Evolutionary conservation across 306 rosid genomes (phyloP).

Genomic region (Dryas octopetala): DNA sequence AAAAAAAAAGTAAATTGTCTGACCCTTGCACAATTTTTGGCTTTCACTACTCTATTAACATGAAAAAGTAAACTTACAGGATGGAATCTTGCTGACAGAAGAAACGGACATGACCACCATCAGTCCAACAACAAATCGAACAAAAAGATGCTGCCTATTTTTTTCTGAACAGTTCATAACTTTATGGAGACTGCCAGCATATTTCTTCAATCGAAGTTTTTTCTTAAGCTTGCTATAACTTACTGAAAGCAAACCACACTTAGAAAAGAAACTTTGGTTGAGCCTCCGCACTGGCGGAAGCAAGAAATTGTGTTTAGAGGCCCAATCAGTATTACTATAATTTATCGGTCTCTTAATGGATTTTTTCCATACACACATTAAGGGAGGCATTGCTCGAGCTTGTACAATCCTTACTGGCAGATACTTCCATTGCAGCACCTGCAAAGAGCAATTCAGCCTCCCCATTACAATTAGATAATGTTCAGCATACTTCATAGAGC

Average conservation of each 20-base stretch:
- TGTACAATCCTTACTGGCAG: slow-evolving; percentile 27
- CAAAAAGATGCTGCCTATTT: slow-evolving; percentile 39
- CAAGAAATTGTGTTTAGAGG: slow-evolving; percentile 32
- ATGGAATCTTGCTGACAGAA: slow-evolving; percentile 43
- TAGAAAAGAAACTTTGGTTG: slow-evolving; percentile 25
- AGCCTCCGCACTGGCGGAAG: slow-evolving; percentile 27
- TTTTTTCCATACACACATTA: slow-evolving; percentile 14
- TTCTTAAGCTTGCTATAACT: slow-evolving; percentile 28
- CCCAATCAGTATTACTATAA: slow-evolving; percentile 22
- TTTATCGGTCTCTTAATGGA: slow-evolving; percentile 3
- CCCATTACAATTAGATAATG: background rate
- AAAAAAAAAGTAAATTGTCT: slow-evolving; percentile 8
- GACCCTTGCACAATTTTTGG: background rate
- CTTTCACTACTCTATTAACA: background rate
- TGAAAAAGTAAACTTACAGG: slow-evolving; percentile 52
- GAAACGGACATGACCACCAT: slow-evolving; percentile 77
- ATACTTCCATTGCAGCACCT: slow-evolving; percentile 45
- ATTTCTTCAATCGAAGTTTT: slow-evolving; percentile 29
- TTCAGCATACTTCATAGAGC: background rate
- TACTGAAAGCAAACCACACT: slow-evolving; percentile 36
- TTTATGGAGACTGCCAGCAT: slow-evolving; percentile 29
- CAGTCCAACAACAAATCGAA: slow-evolving; percentile 54
- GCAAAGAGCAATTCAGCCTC: slow-evolving; percentile 21
- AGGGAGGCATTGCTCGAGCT: slow-evolving; percentile 17
- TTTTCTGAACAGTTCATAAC: slow-evolving; percentile 37